Evolutionary conservation across 352 stramenopile genomes (phyloP), one percentile per base, ranked within the genome.

Genomic region (Thalassiosira mediterranea): DNA sequence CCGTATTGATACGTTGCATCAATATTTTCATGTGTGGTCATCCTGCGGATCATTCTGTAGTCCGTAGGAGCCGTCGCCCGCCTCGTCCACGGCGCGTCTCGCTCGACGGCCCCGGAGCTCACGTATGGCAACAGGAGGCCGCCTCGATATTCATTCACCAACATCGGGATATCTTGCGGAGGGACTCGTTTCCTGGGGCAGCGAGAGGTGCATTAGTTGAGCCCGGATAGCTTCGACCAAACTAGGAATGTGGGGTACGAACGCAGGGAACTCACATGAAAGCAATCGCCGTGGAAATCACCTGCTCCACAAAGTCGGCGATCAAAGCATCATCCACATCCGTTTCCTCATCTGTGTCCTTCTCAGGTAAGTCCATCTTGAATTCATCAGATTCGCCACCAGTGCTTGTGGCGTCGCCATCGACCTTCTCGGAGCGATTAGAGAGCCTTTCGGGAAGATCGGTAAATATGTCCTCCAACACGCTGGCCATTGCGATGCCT

Each of bases 241-340:
- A n/a, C 5, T 19, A 13, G 4, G 17, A 3, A 42, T 13, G 4
- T 31, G 21, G 21, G 15, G 15, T 0, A 26, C 49, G 34, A 59
- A 59, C 32, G 10, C 7, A 3, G 15, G 4, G n/a, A 15, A 72
- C 62, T 74, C 53, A 74, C 65, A 67, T 74, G 54, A 67, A 74
- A 25, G 44, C 44, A 29, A 65, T 65, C 11, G 65, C 37, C 4
- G 48, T 67, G 7, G 17, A 34, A 25, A 74, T 74, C 25, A 54
- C 42, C 53, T 68, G 28, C 44, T 76, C 66, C 29, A 76, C 31
- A n/a, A 68, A 76, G 28, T 62, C 11, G 5, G 34, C 13, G 21
- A 72, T 23, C 13, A 57, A 21, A 34, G 31, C 53, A 34, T 72
- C 37, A 29, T 7, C 26, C 13, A 49, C 32, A 4, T 13, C 26